Percentiles rank a stretch among this genome's conserved stretches.
These are phyloP conservation scores for Heimioporus sp. DNA, from an alignment of 768 basidiomycete species.

Conservation along the genomic window DNA sequence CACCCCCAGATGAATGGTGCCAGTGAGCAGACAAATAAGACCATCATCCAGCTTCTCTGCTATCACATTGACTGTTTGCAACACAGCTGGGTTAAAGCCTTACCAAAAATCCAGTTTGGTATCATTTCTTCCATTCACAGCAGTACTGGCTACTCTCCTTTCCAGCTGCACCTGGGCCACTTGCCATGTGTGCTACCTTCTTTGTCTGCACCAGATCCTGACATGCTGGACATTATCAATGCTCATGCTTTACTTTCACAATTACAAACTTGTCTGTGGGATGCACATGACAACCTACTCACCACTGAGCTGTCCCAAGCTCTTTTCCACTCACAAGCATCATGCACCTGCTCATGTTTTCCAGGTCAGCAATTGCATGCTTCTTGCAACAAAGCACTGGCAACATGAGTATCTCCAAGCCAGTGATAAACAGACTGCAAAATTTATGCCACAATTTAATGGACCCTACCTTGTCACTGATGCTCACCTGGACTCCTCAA, in stretches of 20 bases:
- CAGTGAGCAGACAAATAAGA: constrained; percentile 21
- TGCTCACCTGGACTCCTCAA: background rate
- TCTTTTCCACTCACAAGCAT: background rate
- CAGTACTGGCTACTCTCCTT: constrained; percentile 31
- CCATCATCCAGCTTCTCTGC: constrained; percentile 7
- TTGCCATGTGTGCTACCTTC: constrained; percentile 7
- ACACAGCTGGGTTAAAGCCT: constrained; percentile 26
- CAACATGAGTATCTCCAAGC: background rate
- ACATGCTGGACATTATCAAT: background rate
- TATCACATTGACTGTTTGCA: constrained; percentile 8
- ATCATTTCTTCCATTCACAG: constrained; percentile 33
- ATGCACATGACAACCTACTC: background rate
- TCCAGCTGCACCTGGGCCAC: constrained; percentile 27
- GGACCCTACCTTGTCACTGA: background rate
- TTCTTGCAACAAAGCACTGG: background rate
- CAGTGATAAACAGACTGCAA: background rate
- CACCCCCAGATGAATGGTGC: constrained; percentile 29
- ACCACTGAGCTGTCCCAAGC: background rate
- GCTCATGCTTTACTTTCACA: background rate
- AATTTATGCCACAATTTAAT: background rate
- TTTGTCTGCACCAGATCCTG: too few relatives aligned
- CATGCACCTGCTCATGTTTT: background rate
- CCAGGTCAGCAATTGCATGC: background rate
- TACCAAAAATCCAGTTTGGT: constrained; percentile 30
- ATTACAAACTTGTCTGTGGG: background rate